These are phyloP conservation scores for Cyamopsis tetragonoloba DNA, from an alignment of 306 rosid species.

Conservation along the genomic window DNA sequence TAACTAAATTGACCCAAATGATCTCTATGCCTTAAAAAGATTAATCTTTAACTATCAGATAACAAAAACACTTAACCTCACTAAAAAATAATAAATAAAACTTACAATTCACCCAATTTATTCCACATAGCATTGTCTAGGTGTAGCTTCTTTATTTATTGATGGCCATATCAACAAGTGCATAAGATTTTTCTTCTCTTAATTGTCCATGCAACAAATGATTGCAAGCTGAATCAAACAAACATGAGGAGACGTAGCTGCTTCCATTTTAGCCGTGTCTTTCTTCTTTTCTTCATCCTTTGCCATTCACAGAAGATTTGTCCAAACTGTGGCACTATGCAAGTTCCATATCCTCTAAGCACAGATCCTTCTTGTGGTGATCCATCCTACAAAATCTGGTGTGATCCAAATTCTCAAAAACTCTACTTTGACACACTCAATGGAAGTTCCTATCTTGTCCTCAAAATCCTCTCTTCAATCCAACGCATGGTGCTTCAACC, in stretches of 20 bases:
- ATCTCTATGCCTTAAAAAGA: too few species aligned
- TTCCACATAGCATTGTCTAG: conserved; percentile 38
- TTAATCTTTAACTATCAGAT: too few species aligned
- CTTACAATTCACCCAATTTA: conserved; percentile 45
- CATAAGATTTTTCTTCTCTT: conserved; percentile 32
- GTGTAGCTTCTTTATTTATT: conserved; percentile 30
- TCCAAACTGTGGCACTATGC: conserved; percentile 64
- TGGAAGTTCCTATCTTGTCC: conserved; percentile 62
- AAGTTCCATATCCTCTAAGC: conserved; percentile 87
- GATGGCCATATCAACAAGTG: conserved; percentile 20
- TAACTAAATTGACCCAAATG: too few species aligned
- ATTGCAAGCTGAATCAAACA: conserved; percentile 37
- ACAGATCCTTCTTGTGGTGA: conserved; percentile 68
- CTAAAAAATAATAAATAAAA: too few species aligned
- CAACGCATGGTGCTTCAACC: conserved; percentile 71
- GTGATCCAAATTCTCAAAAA: conserved; percentile 50
- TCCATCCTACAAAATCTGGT: conserved; percentile 54
- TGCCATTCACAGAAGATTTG: conserved; percentile 61
- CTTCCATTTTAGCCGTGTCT: conserved; percentile 33
- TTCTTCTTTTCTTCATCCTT: conserved; percentile 38
- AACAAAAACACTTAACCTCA: too few species aligned
- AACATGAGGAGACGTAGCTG: conserved; percentile 13
- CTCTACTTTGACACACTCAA: conserved; percentile 62
- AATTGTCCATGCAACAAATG: conserved; percentile 40
- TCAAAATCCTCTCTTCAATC: conserved; percentile 40